Percentiles rank a stretch among this genome's conserved stretches.
Conservation (phyloP, 345 rosid genomes). For the Diplotaxis tenuifolia region DNA sequence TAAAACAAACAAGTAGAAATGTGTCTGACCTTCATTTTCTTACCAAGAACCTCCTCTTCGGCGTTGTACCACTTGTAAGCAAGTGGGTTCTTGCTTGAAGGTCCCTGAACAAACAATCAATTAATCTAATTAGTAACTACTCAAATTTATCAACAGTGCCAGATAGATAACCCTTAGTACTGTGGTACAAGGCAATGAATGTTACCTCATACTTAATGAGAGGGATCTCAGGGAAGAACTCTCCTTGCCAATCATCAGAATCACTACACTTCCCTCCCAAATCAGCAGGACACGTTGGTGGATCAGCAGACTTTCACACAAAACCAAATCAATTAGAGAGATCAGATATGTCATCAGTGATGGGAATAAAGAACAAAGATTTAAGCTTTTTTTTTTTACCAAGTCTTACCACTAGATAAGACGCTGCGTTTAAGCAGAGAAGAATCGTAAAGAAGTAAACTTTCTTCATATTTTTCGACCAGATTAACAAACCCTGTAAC, state of each 20-base stretch:
- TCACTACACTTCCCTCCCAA: constrained; percentile 53
- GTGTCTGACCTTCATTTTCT: constrained; percentile 87
- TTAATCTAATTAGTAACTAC: neutral
- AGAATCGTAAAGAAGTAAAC: constrained; percentile 36
- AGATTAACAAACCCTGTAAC: neutral
- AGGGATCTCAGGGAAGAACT: constrained; percentile 81
- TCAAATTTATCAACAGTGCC: neutral
- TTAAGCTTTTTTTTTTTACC: neutral
- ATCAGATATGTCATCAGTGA: neutral
- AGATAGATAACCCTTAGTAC: too few relatives aligned
- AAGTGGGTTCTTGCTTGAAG: constrained; percentile 69
- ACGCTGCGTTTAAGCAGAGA: constrained; percentile 35
- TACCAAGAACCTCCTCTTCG: constrained; percentile 85
- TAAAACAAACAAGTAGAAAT: neutral
- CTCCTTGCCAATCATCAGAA: constrained; percentile 82
- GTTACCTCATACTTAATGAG: constrained; percentile 78
- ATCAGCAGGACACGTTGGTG: constrained; percentile 78
- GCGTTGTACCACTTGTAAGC: constrained; percentile 90
- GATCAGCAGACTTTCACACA: constrained; percentile 50
- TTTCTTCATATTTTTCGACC: constrained; percentile 35
- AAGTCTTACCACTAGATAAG: constrained; percentile 45
- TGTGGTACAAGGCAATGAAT: neutral
- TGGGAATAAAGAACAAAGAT: neutral
- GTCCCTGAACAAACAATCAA: constrained; percentile 50
- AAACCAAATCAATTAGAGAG: constrained; percentile 7